Evolutionary conservation across 495 filamentous ascomycete genomes (phyloP).

Genomic region (Paragyromitra xinjiangensis): DNA sequence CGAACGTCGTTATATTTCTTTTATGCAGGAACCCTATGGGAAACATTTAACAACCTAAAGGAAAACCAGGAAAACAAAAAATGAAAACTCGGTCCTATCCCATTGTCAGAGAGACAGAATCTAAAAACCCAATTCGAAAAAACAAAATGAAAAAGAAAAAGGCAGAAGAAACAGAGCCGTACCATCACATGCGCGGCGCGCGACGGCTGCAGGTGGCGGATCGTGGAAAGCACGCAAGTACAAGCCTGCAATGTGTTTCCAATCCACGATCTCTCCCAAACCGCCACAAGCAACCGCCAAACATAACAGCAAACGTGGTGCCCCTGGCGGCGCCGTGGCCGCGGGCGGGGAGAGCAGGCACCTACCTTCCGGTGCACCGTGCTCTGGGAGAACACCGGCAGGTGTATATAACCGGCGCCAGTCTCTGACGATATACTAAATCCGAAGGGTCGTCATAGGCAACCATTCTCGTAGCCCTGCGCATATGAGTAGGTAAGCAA

Average conservation of each 20-base stretch:
- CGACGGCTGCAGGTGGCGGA: slow-evolving; percentile 45
- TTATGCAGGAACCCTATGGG: slow-evolving; percentile 51
- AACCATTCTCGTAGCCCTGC: slow-evolving; percentile 21
- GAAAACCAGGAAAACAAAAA: slow-evolving; percentile 46
- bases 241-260: slow-evolving; percentile 51
- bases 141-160: slow-evolving; percentile 20
- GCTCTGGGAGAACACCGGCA: slow-evolving; percentile 37
- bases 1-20: slow-evolving; percentile 39
- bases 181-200: slow-evolving; percentile 42
- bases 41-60: slow-evolving; percentile 45
- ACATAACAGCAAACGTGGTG: slow-evolving; percentile 51
- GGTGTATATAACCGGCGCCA: slow-evolving; percentile 49
- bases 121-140: slow-evolving; percentile 44
- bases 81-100: slow-evolving; percentile 41
- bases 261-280: slow-evolving; percentile 45
- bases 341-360: slow-evolving; percentile 35
- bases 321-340: slow-evolving; percentile 40
- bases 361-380: slow-evolving; percentile 48
- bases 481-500: slow-evolving; percentile 42
- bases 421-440: slow-evolving; percentile 39
- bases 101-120: slow-evolving; percentile 47
- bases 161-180: slow-evolving; percentile 39
- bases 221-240: slow-evolving; percentile 45
- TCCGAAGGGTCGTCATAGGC: slow-evolving; percentile 46
- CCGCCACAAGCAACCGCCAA: slow-evolving; percentile 46